Base-by-base conservation (phyloP, 2,329 filamentous ascomycete genomes). In the Fusarium multiceps region DNA sequence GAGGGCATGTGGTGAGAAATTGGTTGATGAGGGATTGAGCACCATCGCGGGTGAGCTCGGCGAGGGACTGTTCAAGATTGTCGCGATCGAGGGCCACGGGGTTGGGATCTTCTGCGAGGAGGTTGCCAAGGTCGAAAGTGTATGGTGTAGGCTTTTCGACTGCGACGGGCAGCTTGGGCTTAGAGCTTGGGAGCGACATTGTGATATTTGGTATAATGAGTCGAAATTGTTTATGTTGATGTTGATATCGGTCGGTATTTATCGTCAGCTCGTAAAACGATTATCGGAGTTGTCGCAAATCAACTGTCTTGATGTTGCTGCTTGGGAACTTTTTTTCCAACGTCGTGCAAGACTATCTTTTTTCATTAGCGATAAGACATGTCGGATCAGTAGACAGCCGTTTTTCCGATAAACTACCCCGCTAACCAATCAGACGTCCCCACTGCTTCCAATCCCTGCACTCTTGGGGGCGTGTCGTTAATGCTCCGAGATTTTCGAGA, bases 21-120 rank as follows among this genome's bases (percentile, higher is more conserved):
- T 98, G 94, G 86, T 97, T 97, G 80, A 99, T 89, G 63, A 99
- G 89, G 30, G 89, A 90, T 83, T 99, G 96, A 14, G 94, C 93
- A 80, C 93, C 94, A 81, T 97, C 93, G 76, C 94, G 93, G 58
- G 96, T 94, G 23, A 90, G 89, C 42, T 87, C 83, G 67, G 90
- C 86, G 65, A 98, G 90, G 61, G 88, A 87, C 28, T 85, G 83
- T 80, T 97, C 93, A 68, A 90, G 81, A 40, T 84, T 77, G 30
- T 80, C 69, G 55, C 80, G 81, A 73, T 87, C 82, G 68, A 89
- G 81, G 50, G 86, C 82, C 54, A 96, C 84, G 4, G 95, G 93
- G 82, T 98, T 98, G 41, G 94, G 88, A 82, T 98, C 96, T 77
- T 90, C 90, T 80, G 90, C 92, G 78, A 97, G 87, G 56, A 98